These are phyloP conservation scores for Puccinia hordei DNA, from an alignment of 1,284 basidiomycete genomes.

Conservation along the genomic window DNA sequence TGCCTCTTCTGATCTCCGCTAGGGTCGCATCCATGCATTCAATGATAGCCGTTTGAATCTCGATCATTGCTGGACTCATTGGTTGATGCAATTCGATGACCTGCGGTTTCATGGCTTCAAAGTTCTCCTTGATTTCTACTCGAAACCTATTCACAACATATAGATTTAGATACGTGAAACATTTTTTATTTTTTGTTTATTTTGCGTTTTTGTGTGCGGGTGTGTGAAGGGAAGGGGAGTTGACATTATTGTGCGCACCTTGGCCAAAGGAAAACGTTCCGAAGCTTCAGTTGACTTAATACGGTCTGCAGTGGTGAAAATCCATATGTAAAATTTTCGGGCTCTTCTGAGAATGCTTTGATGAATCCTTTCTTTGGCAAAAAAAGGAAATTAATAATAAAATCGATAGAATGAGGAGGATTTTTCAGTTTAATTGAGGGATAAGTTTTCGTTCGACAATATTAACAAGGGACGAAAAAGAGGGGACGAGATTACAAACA, in stretches of 20 bases:
- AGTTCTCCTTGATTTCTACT: slow-evolving; percentile 74
- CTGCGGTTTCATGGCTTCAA: slow-evolving; percentile 81
- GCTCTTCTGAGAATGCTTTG: slow-evolving; percentile 95
- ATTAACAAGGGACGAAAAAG: neutral
- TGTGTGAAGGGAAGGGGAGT: neutral
- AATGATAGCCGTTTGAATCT: slow-evolving; percentile 88
- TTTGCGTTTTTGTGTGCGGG: neutral
- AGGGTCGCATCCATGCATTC: slow-evolving; percentile 93
- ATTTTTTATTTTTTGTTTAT: slow-evolving; percentile 3
- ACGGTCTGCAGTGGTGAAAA: slow-evolving; percentile 87
- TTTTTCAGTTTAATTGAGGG: no score
- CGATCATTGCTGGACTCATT: slow-evolving; percentile 80
- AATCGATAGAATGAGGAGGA: neutral
- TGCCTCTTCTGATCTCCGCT: slow-evolving; percentile 84
- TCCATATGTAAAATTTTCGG: slow-evolving; percentile 88
- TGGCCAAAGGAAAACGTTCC: slow-evolving; percentile 86
- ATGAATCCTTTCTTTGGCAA: slow-evolving; percentile 73
- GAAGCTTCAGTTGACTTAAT: slow-evolving; percentile 86
- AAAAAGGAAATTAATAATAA: neutral
- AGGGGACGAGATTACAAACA: slow-evolving; percentile 48
- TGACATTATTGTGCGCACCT: slow-evolving; percentile 10
- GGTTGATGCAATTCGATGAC: slow-evolving; percentile 88
- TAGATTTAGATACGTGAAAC: neutral
- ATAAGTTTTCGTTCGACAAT: no score
- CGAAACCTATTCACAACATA: slow-evolving; percentile 72